A percentile compares a stretch with the other conserved stretches of the same genome.
These are phyloP conservation scores for Neopestalotiopsis clavispora DNA, from an alignment of 2,329 filamentous ascomycete genomes.

Conservation along the genomic window DNA sequence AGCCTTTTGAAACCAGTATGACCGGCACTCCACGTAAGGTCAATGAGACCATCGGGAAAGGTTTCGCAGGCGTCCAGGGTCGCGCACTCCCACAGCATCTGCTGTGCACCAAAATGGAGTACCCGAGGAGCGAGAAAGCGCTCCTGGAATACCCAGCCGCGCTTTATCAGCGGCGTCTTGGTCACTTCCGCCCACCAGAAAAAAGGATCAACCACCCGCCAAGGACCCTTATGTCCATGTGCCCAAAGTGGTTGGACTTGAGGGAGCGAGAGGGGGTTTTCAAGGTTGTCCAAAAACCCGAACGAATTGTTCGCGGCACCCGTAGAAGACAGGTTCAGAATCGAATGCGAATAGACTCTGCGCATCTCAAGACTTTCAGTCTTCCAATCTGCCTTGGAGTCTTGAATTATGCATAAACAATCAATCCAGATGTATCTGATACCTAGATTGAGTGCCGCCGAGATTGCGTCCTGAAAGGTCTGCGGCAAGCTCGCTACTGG, in stretches of 20 bases:
- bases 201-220: conserved; percentile 1
- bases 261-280: not conserved
- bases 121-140: conserved; percentile 1
- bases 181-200: conserved; percentile 19
- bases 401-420: conserved; percentile 1
- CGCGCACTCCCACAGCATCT: conserved; percentile 15
- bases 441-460: not conserved
- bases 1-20: conserved; percentile 15
- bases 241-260: not conserved
- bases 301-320: not conserved
- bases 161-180: not conserved
- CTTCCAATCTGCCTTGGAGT: not conserved
- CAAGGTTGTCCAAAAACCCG: not conserved
- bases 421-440: conserved; percentile 11
- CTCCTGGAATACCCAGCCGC: conserved; percentile 6
- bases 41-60: not conserved
- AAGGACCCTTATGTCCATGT: not conserved
- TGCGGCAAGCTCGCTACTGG: not conserved
- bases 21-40: not conserved
- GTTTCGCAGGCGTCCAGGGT: conserved; percentile 14
- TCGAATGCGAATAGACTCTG: not conserved
- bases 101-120: not conserved
- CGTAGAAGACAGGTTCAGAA: not conserved
- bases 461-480: not conserved
- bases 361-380: not conserved